A percentile compares a stretch with the other conserved stretches of the same genome.
Conservation (phyloP, 139 green algal genomes). For the Chlamydomonas sp. region DNA sequence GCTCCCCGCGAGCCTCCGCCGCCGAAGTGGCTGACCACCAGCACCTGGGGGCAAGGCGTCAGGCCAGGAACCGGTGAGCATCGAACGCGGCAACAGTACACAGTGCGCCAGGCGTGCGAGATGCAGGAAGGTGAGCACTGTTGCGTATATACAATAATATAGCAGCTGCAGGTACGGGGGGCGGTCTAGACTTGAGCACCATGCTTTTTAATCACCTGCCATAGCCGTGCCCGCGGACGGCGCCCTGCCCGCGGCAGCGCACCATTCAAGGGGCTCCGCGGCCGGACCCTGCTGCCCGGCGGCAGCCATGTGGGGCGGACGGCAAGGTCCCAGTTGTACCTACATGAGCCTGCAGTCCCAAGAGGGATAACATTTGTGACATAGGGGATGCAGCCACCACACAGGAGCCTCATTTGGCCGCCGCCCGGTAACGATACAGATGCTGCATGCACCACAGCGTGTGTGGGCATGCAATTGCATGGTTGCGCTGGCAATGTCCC, state of each 20-base stretch:
- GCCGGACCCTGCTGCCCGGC: conserved; percentile 45
- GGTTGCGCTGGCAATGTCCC: neutral
- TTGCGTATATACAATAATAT: neutral
- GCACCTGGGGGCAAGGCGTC: neutral
- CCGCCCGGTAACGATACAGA: no score
- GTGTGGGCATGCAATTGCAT: no score
- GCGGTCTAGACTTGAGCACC: neutral
- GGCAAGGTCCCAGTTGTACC: conserved; percentile 84
- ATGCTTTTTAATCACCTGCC: neutral
- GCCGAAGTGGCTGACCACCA: conserved; percentile 56
- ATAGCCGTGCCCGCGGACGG: neutral
- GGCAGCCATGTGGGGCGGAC: conserved; percentile 74
- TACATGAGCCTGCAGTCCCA: conserved; percentile 29
- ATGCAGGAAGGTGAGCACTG: neutral
- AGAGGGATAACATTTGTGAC: neutral
- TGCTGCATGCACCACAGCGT: no score
- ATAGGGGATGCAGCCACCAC: no score
- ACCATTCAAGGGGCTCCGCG: conserved; percentile 13
- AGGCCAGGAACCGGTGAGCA: neutral
- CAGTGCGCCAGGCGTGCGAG: neutral
- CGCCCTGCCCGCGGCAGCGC: neutral
- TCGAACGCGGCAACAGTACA: neutral
- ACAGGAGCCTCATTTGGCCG: no score
- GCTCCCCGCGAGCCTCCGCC: conserved; percentile 34
- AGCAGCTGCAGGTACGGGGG: neutral